Percentiles rank a stretch among this genome's conserved stretches.
Evolutionary conservation across 345 rosid species (phyloP).

Genomic region (Gossypium stocksii): DNA sequence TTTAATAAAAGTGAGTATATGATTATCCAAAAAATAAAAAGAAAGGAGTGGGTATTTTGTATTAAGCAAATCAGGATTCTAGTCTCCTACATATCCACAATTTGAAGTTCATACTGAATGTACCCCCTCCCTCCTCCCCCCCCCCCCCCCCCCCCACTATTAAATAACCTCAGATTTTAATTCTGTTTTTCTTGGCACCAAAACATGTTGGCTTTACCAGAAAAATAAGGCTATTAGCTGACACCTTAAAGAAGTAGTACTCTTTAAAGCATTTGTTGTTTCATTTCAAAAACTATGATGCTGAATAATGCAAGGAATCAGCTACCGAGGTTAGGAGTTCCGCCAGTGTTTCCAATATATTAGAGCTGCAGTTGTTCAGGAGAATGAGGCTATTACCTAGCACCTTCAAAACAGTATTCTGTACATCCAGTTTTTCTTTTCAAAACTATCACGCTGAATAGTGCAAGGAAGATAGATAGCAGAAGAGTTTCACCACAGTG

Average conservation of each 20-base stretch:
- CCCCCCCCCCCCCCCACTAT: too few relatives aligned
- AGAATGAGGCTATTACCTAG: background rate
- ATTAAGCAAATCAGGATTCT: background rate
- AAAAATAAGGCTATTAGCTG: background rate
- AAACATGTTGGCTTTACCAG: background rate
- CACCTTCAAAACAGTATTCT: background rate
- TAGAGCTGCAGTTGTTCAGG: background rate
- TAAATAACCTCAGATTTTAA: background rate
- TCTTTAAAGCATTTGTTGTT: background rate
- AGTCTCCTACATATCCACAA: background rate
- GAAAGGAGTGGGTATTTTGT: background rate
- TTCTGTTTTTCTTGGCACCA: background rate
- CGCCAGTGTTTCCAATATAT: background rate
- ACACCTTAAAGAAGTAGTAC: background rate
- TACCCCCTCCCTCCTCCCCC: background rate
- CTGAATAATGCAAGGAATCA: background rate
- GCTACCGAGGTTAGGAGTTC: background rate
- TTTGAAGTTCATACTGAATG: background rate
- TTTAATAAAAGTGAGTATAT: background rate
- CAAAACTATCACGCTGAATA: too few relatives aligned
- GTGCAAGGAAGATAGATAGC: background rate
- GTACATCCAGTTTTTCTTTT: background rate
- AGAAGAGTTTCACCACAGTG: conserved; percentile 1
- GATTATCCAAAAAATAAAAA: background rate
- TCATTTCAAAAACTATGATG: background rate